Conservation (phyloP, 2,329 filamentous ascomycete genomes). For the Massarina eburnea region DNA sequence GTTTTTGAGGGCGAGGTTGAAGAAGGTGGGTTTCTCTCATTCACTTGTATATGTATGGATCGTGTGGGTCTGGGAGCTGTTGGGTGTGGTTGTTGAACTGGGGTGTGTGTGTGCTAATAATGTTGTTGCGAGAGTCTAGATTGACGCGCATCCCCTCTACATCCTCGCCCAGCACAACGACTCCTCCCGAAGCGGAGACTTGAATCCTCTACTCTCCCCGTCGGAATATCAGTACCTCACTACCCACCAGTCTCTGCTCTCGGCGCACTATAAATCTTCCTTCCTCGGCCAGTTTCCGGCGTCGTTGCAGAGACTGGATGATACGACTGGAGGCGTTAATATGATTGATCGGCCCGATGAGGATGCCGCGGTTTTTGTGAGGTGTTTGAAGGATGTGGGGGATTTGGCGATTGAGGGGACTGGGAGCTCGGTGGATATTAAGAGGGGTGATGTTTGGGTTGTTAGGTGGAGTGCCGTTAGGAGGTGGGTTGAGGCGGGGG, state of each 20-base stretch:
- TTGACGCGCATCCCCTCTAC: constrained; percentile 75
- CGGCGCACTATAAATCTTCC: constrained; percentile 80
- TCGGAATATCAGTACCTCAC: constrained; percentile 81
- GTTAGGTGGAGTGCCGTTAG: constrained; percentile 58
- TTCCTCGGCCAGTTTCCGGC: constrained; percentile 83
- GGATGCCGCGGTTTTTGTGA: constrained; percentile 81
- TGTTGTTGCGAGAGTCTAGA: constrained; percentile 47
- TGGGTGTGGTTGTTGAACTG: too few species aligned
- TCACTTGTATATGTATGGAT: not conserved
- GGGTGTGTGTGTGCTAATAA: not conserved
- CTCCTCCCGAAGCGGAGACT: constrained; percentile 53
- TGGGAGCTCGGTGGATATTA: constrained; percentile 53
- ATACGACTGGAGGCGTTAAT: constrained; percentile 82
- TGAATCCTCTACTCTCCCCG: constrained; percentile 60
- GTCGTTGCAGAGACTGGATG: constrained; percentile 80
- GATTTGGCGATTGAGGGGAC: constrained; percentile 62
- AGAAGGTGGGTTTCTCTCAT: constrained; percentile 64
- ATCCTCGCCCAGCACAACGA: constrained; percentile 58
- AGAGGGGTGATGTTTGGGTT: constrained; percentile 59
- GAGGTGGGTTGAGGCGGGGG: constrained; percentile 72
- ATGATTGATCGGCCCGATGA: constrained; percentile 91
- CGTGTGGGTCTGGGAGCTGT: not conserved
- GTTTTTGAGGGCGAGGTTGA: constrained; percentile 79
- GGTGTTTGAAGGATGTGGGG: constrained; percentile 64
- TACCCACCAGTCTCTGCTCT: constrained; percentile 80